Base-by-base conservation (phyloP, 1,284 basidiomycete genomes). In the Meripilus lineatus region DNA sequence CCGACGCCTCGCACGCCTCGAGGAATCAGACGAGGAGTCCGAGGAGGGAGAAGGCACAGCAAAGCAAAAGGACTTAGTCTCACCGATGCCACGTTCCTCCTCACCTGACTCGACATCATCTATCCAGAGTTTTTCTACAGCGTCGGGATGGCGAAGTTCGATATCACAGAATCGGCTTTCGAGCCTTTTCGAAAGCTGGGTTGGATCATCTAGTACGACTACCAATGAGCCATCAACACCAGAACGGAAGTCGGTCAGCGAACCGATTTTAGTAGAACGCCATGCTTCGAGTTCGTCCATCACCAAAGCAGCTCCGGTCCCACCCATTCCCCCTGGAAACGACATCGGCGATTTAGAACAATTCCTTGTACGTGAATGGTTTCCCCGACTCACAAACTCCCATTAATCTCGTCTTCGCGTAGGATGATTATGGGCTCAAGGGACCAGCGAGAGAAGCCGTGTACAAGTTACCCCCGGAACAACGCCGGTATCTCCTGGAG, bases 351-450 rank as follows among this genome's bases (percentile, higher is more conserved):
- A 76, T 32, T 78, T 83, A 46, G 79, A 81, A 44, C 58, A 62
- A 22, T 78, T 89, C 68, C 72, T 91, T 59, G 86, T 89, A 57
- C 41, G 79, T n/a, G n/a, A n/a, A n/a, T n/a, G n/a, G n/a, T n/a
- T n/a, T 66, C 17, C 7, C 3, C 23, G 24, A 13, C 32, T 23
- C 22, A 36, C 32, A 45, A 30, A 17, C 17, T 25, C 37, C 17
- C 25, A 38, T 23, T 45, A 28, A 39, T 34, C 5, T 44, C 26
- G n/a, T 39, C 41, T 61, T 17, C 2, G 21, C 23, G 3, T 42
- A 84, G 87, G 77, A 86, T 50, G 75, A 81, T n/a, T 58, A 90
- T 18, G 88, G 80, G 10, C 61, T 93, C 46, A 89, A 87, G 58
- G 84, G 79, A 13, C 72, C 77, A 1, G 79, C 79, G 52, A 75